phyloP scores from a whole-genome alignment of 306 rosid genomes.

The Corylus heterophylla region DNA sequence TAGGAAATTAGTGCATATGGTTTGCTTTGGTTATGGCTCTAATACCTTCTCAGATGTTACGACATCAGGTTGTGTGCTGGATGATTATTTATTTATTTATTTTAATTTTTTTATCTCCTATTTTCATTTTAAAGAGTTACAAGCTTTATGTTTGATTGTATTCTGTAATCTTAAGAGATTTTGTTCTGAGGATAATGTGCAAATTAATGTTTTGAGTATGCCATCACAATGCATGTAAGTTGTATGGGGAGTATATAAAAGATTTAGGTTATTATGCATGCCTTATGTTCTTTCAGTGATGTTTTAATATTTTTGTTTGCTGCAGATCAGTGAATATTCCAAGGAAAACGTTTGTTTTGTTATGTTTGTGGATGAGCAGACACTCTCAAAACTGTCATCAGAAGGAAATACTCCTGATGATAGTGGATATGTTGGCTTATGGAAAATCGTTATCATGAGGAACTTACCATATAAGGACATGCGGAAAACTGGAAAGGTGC shows the following conservation, averaged over 20 bases:
- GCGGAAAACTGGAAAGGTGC: slow-evolving; percentile 98
- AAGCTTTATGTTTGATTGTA: background rate
- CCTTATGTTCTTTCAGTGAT: slow-evolving; percentile 4
- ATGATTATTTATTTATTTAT: background rate
- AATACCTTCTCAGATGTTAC: background rate
- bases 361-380: slow-evolving; percentile 84
- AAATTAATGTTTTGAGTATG: slow-evolving; percentile 25
- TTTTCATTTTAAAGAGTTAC: slow-evolving; percentile 3
- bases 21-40: background rate
- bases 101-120: background rate
- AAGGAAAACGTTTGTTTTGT: slow-evolving; percentile 83
- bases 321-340: slow-evolving; percentile 86
- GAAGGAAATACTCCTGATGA: slow-evolving; percentile 80
- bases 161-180: slow-evolving; percentile 10
- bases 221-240: slow-evolving; percentile 10
- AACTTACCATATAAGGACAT: slow-evolving; percentile 82
- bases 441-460: slow-evolving; percentile 73
- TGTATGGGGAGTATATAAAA: too few species aligned
- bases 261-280: too few species aligned
- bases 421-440: slow-evolving; percentile 67
- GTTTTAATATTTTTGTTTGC: slow-evolving; percentile 30
- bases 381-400: slow-evolving; percentile 57
- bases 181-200: slow-evolving; percentile 17
- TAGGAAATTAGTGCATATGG: background rate
- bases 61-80: background rate